Evolutionary conservation across 2,329 filamentous ascomycete genomes (phyloP).

Genomic region (Boeremia lycopersici): DNA sequence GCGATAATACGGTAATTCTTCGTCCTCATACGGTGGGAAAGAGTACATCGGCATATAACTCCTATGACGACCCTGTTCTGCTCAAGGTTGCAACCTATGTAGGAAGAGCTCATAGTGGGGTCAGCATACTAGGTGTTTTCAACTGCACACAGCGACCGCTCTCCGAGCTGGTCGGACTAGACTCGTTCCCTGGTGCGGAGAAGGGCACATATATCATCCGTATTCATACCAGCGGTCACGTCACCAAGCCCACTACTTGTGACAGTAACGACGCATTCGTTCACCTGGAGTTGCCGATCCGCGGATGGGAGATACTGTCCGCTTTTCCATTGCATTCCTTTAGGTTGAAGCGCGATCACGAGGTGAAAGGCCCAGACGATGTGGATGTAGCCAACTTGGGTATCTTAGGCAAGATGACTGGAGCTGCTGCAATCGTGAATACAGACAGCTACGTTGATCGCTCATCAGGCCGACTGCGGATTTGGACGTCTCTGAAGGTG

Average conservation of each 20-base stretch:
- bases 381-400: conserved; percentile 73
- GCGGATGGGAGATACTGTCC: conserved; percentile 81
- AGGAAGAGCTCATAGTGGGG: conserved; percentile 70
- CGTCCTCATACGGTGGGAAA: conserved; percentile 77
- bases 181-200: conserved; percentile 74
- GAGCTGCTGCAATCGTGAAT: conserved; percentile 74
- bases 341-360: conserved; percentile 48
- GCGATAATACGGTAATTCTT: conserved; percentile 78
- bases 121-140: conserved; percentile 81
- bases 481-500: conserved; percentile 77
- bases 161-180: conserved; percentile 72
- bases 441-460: conserved; percentile 64
- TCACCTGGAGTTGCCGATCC: conserved; percentile 65
- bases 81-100: conserved; percentile 82
- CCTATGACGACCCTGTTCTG: conserved; percentile 73
- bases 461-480: conserved; percentile 63
- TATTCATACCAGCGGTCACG: conserved; percentile 69
- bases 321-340: conserved; percentile 71
- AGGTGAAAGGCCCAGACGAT: conserved; percentile 38
- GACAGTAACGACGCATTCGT: conserved; percentile 60
- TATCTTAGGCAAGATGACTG: conserved; percentile 86
- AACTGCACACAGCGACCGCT: conserved; percentile 71
- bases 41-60: conserved; percentile 73
- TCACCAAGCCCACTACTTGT: conserved; percentile 60
- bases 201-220: conserved; percentile 71